Conservation (phyloP, 1,284 basidiomycete species). For the Cutaneotrichosporon sp. region DNA sequence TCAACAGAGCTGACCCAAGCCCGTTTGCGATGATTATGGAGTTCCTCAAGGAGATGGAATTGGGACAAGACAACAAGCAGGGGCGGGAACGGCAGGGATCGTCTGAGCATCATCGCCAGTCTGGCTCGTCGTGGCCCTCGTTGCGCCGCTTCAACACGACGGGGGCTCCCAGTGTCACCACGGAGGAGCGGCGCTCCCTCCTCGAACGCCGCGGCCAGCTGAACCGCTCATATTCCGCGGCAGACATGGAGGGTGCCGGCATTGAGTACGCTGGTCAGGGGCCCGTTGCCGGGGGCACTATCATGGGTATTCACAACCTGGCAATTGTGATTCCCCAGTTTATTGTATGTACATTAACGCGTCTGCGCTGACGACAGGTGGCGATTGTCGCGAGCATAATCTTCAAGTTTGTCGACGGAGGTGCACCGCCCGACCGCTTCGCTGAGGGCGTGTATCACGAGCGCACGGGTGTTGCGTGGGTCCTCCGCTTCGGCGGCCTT, state of each 20-base stretch:
- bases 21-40: constrained; percentile 74
- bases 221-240: constrained; percentile 62
- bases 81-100: neutral
- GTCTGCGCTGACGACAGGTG: constrained; percentile 54
- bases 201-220: constrained; percentile 6
- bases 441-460: constrained; percentile 54
- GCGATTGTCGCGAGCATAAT: constrained; percentile 83
- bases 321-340: constrained; percentile 91
- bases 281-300: constrained; percentile 80
- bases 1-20: constrained; percentile 14
- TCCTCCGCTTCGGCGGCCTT: constrained; percentile 82
- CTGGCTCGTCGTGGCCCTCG: too few relatives aligned
- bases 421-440: constrained; percentile 44
- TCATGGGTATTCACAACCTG: constrained; percentile 91
- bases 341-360: constrained; percentile 57
- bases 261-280: constrained; percentile 52
- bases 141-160: neutral
- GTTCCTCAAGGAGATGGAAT: constrained; percentile 75
- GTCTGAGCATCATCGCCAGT: neutral
- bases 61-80: neutral
- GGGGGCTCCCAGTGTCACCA: neutral
- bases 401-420: constrained; percentile 66
- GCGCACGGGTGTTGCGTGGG: constrained; percentile 87
- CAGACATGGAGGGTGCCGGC: constrained; percentile 47
- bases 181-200: constrained; percentile 4